Evolutionary conservation across 73 alveolate genomes (phyloP), one percentile per base, ranked within the genome.

Genomic region (Blepharisma japonicum): DNA sequence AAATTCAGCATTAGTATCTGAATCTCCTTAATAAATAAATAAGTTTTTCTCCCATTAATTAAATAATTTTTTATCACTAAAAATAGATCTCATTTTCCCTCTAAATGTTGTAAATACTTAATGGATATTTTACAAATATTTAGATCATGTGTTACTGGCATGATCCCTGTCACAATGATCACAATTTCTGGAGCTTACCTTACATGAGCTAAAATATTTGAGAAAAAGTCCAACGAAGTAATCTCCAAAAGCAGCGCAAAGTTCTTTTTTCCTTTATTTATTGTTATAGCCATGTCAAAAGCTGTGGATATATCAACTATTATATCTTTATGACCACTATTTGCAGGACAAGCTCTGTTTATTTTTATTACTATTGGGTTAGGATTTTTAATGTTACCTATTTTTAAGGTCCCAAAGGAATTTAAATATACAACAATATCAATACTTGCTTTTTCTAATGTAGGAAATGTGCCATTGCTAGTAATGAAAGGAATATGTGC

Each of bases 401-500:
- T 61, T 2, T 61, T n/a, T 25, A n/a, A n/a, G 14, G 18, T 20
- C 2, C 18, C 11, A 1, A n/a, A n/a, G 14, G 14, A 25, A 8
- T 61, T 61, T 20, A 14, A n/a, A 14, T 20, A 61, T 20, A 25
- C 47, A 2, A 39, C 23, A 9, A 25, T 9, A n/a, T 61, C 47
- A 14, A 25, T 25, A 25, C 38, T 61, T 20, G 11, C 18, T 25
- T 61, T 61, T 25, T 14, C 49, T 18, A 61, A 61, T 39, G 18
- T 61, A 9, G 74, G 74, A 61, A 61, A 61, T 25, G 11, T 61
- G 74, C 38, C 46, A 25, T 2, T 61, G 14, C 47, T 61, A 9
- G n/a, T 61, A 9, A 8, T 61, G 47, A 61, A 61, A 61, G 74
- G 74, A 20, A 25, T 25, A 14, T 61, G 74, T 25, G 14, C 74